Base-by-base conservation (phyloP, 805 yeast species). In the Scheffersomyces amazonensis region DNA sequence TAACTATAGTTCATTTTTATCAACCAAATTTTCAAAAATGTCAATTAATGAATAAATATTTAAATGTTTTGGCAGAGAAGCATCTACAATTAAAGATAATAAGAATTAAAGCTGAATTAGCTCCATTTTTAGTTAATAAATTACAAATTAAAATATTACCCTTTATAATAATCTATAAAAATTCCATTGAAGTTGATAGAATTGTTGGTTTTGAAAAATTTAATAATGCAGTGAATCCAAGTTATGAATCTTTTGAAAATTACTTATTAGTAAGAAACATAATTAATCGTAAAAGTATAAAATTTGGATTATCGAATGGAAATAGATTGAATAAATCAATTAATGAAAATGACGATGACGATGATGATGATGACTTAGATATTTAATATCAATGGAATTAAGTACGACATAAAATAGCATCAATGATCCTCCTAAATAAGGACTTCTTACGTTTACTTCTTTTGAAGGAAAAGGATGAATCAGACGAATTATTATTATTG, bases 41-140 rank as follows among this genome's bases (percentile, higher is more conserved):
- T 60, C 53, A 61, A 32, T 57, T 69, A 16, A 77, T 87, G 83
- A 76, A 80, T 43, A 54, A 64, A 3, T 67, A 70, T 22, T 43
- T 61, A 50, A 48, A 49, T 30, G 48, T 56, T 15, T 50, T 87
- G 6, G 79, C 91, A 1, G 70, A 69, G 40, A 76, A 73, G 44
- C 86, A 87, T 58, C 52, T 82, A 33, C 62, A 66, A 2, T 66
- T 85, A 1, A 69, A 66, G 40, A 76, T 83, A 41, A 57, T 73
- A 16, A 68, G 74, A 32, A 72, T 84, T 3, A 66, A 73, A 38
- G 96, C 86, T 0, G 74, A 68, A 24, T 62, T 73, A 27, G 84
- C 90, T 1, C 89, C 95, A 3, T 87, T 87, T 52, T 62, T 88
- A 32, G 87, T 80, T 4, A 62, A 78, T 2, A 80, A 78, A 52